Conservation (phyloP, 2,329 filamentous ascomycete genomes). For the Podosphaera xanthii region DNA sequence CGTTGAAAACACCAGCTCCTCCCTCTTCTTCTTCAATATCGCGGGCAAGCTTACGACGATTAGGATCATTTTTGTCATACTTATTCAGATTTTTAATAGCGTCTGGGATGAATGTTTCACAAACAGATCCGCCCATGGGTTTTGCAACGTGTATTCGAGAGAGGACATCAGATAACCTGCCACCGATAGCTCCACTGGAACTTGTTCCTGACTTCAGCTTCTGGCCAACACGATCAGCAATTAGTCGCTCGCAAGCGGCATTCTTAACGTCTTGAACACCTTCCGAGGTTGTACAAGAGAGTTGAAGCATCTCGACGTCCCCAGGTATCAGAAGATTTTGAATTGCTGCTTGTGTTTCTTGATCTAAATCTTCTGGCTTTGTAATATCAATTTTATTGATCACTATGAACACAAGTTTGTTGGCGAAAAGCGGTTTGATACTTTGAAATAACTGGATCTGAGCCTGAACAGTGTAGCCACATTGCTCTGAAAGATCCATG, state of each 20-base stretch:
- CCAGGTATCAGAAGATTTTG: slow-evolving; percentile 62
- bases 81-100: slow-evolving; percentile 60
- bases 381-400: slow-evolving; percentile 96
- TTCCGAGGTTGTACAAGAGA: slow-evolving; percentile 87
- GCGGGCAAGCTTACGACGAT: slow-evolving; percentile 55
- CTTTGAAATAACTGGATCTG: slow-evolving; percentile 91
- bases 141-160: slow-evolving; percentile 92
- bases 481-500: slow-evolving; percentile 94
- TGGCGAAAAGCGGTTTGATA: slow-evolving; percentile 89
- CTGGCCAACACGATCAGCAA: slow-evolving; percentile 81
- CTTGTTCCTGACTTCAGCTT: slow-evolving; percentile 85
- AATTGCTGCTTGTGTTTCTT: slow-evolving; percentile 54
- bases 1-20: slow-evolving; percentile 85
- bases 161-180: slow-evolving; percentile 73
- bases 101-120: slow-evolving; percentile 75
- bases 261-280: slow-evolving; percentile 92
- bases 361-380: slow-evolving; percentile 65
- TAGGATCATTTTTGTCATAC: slow-evolving; percentile 77
- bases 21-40: slow-evolving; percentile 84
- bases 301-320: slow-evolving; percentile 78
- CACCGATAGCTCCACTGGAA: slow-evolving; percentile 50
- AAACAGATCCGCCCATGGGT: slow-evolving; percentile 57
- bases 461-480: slow-evolving; percentile 76
- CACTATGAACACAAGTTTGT: slow-evolving; percentile 91
- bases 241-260: slow-evolving; percentile 72